Conservation (phyloP, 2,329 filamentous ascomycete genomes). For the Aurifilum marmelostoma region DNA sequence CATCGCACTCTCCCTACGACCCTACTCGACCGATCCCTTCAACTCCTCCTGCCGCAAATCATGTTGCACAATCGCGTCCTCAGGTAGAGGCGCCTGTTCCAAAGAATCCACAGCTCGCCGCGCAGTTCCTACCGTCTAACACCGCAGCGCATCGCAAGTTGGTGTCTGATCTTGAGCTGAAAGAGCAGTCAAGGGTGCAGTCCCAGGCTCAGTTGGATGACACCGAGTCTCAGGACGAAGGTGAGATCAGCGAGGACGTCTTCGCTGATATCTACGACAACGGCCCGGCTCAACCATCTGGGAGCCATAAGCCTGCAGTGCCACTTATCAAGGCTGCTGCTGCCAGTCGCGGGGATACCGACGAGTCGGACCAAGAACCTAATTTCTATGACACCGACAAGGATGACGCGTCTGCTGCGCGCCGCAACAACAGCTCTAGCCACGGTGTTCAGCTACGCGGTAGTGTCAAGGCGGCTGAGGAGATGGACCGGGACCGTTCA, state of each 20-base stretch:
- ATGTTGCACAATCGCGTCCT: constrained; percentile 4
- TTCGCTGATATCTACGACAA: constrained; percentile 59
- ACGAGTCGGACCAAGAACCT: constrained; percentile 31
- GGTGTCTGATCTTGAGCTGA: constrained; percentile 4
- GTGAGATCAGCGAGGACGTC: constrained; percentile 74
- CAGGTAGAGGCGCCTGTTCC: constrained; percentile 4
- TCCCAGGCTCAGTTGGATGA: constrained; percentile 17
- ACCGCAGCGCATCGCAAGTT: constrained; percentile 3
- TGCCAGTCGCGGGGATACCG: not conserved
- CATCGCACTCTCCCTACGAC: constrained; percentile 17
- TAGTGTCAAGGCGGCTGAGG: constrained; percentile 32
- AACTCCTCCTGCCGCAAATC: not conserved
- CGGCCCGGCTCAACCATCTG: constrained; percentile 36
- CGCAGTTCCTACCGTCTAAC: not conserved
- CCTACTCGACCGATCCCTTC: constrained; percentile 10
- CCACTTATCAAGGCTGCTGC: constrained; percentile 4
- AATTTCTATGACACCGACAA: constrained; percentile 37
- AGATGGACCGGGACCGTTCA: constrained; percentile 48
- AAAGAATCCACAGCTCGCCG: not conserved
- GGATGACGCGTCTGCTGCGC: constrained; percentile 31
- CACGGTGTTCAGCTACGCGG: constrained; percentile 5
- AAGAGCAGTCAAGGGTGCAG: constrained; percentile 13
- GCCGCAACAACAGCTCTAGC: constrained; percentile 26
- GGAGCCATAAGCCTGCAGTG: constrained; percentile 2
- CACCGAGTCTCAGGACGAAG: constrained; percentile 61